These are phyloP conservation scores for Plasmodium chabaudi DNA, from an alignment of 169 alveolate species.

Conservation along the genomic window DNA sequence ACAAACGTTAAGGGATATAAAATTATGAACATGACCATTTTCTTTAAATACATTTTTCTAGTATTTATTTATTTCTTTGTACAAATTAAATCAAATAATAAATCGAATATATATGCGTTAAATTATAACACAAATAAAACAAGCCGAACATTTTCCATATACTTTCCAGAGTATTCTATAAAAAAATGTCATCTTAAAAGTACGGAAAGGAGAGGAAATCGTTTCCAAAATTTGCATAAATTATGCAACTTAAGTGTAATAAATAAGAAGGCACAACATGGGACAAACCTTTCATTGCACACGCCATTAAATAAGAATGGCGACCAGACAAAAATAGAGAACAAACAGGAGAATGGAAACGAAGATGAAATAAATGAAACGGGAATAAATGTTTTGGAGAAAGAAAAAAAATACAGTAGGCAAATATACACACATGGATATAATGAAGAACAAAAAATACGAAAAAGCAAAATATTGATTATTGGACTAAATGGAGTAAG, in stretches of 20 bases:
- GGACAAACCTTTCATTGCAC: not conserved
- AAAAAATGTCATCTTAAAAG: not conserved
- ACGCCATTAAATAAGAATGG: not conserved
- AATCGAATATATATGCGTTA: not conserved
- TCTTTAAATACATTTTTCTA: not conserved
- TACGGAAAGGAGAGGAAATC: not conserved
- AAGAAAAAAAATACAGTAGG: slow-evolving; percentile 92
- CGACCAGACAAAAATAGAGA: not conserved
- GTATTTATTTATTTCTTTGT: slow-evolving; percentile 11
- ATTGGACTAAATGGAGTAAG: slow-evolving; percentile 96
- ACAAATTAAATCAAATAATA: not conserved
- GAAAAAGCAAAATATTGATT: slow-evolving; percentile 93
- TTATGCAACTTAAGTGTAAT: slow-evolving; percentile 12
- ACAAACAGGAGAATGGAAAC: not conserved
- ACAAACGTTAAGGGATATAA: not conserved
- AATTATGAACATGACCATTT: slow-evolving; percentile 43
- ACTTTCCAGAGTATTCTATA: not conserved
- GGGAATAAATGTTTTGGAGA: slow-evolving; percentile 17
- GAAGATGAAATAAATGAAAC: not conserved
- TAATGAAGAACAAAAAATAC: slow-evolving; percentile 97
- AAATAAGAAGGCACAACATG: not conserved
- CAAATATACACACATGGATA: slow-evolving; percentile 98
- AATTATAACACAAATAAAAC: slow-evolving; percentile 6
- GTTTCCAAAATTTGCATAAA: not conserved
- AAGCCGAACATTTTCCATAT: not conserved